These are phyloP conservation scores for Dactylellina cionopaga DNA, from an alignment of 2,329 filamentous ascomycete species.

Conservation along the genomic window DNA sequence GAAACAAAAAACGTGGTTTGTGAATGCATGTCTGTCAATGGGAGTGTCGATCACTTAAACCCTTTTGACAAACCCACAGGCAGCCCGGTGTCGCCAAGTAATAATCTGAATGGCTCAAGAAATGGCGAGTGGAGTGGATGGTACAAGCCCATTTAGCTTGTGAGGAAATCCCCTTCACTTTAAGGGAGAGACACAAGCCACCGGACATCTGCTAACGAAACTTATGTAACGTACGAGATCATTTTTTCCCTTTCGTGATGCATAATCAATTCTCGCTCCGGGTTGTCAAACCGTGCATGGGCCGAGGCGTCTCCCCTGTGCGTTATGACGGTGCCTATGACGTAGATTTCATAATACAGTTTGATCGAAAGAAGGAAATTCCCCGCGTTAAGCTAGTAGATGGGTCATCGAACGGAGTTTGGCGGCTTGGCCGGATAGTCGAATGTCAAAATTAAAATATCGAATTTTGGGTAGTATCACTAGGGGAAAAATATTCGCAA, in stretches of 20 bases:
- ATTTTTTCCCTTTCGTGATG: constrained; percentile 21
- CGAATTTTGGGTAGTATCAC: too few species aligned
- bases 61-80: constrained; percentile 31
- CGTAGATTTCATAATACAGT: constrained; percentile 29
- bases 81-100: constrained; percentile 21
- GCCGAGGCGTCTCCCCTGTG: constrained; percentile 24
- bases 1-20: constrained; percentile 46
- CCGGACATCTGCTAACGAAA: constrained; percentile 1
- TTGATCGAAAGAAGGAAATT: constrained; percentile 40
- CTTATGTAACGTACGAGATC: constrained; percentile 32
- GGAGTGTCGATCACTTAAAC: constrained; percentile 50
- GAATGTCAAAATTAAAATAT: background rate
- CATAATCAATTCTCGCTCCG: background rate
- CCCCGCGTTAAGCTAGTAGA: constrained; percentile 25
- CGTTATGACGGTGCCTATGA: constrained; percentile 47
- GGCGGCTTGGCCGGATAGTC: background rate
- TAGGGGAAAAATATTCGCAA: too few species aligned
- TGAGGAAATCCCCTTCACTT: constrained; percentile 35
- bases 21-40: constrained; percentile 51
- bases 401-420: constrained; percentile 3
- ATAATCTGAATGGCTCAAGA: constrained; percentile 9
- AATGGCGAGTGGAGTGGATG: constrained; percentile 16
- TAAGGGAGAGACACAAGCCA: constrained; percentile 41
- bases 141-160: constrained; percentile 25
- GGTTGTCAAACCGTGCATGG: constrained; percentile 50